Conservation (phyloP, 208 protist species). For the Lotmaria passim region DNA sequence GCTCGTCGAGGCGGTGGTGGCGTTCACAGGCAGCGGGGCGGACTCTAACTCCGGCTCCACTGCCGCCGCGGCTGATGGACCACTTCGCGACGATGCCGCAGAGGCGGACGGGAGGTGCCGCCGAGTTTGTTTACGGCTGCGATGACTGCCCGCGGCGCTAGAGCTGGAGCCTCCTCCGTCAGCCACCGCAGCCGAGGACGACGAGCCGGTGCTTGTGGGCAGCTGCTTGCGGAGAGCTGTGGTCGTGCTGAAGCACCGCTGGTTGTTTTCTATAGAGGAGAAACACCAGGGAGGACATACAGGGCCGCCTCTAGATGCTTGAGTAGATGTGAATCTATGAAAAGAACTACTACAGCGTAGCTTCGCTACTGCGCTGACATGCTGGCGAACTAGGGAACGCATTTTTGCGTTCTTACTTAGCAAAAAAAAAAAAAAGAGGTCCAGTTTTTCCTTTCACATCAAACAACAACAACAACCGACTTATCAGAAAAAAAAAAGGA, state of each 20-base stretch:
- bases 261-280: slow-evolving; percentile 13
- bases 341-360: slow-evolving; percentile 9
- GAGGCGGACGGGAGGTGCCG: neutral
- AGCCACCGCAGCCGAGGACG: neutral
- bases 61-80: neutral
- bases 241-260: slow-evolving; percentile 30
- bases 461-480: no score
- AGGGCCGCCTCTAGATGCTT: slow-evolving; percentile 2
- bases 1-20: no score
- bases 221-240: slow-evolving; percentile 22
- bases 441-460: no score
- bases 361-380: slow-evolving; percentile 1
- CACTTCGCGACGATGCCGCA: neutral
- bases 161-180: neutral
- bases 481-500: no score
- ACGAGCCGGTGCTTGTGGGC: slow-evolving; percentile 28
- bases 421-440: slow-evolving; percentile 4
- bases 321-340: slow-evolving; percentile 27
- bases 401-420: neutral
- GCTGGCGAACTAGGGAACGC: slow-evolving; percentile 22
- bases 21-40: neutral
- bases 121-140: slow-evolving; percentile 15
- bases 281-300: neutral
- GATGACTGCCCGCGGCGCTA: neutral
- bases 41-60: slow-evolving; percentile 22